Conservation (phyloP, 352 stramenopile species). For the Phytophthora europaea region DNA sequence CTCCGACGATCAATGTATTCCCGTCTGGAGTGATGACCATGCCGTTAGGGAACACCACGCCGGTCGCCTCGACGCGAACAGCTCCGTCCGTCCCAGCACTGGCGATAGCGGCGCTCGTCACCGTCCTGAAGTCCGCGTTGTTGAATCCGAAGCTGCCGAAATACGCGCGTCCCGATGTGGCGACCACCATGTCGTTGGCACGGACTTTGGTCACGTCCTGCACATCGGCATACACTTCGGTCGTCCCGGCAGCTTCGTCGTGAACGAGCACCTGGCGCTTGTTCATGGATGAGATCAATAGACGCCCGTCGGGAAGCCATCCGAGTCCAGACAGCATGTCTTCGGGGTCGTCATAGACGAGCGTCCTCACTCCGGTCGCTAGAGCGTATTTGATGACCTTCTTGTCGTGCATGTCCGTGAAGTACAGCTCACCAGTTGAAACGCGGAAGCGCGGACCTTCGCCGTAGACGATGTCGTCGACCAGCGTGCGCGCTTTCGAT, state of each 20-base stretch:
- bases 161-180: slow-evolving; percentile 46
- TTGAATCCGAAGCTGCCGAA: slow-evolving; percentile 70
- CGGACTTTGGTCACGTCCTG: slow-evolving; percentile 48
- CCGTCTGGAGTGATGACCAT: slow-evolving; percentile 69
- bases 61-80: slow-evolving; percentile 54
- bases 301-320: slow-evolving; percentile 61
- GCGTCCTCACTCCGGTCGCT: slow-evolving; percentile 29
- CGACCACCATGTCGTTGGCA: slow-evolving; percentile 67
- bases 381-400: slow-evolving; percentile 62
- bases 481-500: slow-evolving; percentile 20
- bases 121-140: slow-evolving; percentile 32
- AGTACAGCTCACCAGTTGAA: slow-evolving; percentile 57
- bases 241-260: slow-evolving; percentile 35
- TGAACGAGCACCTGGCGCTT: slow-evolving; percentile 51
- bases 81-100: slow-evolving; percentile 48
- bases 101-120: slow-evolving; percentile 57
- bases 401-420: slow-evolving; percentile 66
- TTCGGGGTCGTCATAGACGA: slow-evolving; percentile 46
- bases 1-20: slow-evolving; percentile 70
- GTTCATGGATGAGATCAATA: slow-evolving; percentile 59
- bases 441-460: slow-evolving; percentile 63
- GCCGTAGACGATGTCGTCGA: slow-evolving; percentile 49
- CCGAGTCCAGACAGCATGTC: slow-evolving; percentile 62
- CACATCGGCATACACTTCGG: slow-evolving; percentile 54
- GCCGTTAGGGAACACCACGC: slow-evolving; percentile 75